Base-by-base conservation (phyloP, 106 monocot species). In the Dioscorea dumetorum region DNA sequence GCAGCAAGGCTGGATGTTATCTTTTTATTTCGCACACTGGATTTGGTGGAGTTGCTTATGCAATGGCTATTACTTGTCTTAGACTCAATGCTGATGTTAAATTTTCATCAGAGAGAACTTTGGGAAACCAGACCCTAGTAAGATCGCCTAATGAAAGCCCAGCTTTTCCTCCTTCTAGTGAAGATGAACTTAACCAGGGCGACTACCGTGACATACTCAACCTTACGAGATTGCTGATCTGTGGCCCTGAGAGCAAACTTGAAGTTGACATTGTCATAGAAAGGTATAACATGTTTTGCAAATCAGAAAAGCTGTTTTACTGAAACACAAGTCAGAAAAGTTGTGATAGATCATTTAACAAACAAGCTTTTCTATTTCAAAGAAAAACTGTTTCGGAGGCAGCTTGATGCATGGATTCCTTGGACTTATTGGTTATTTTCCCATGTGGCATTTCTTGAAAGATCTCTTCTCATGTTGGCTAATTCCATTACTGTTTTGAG, bases 11-110 rank as follows among this genome's bases (percentile, higher is more conserved):
- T 68, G 76, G 78, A 49, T 72, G 74, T 76, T 86, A 90, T 74
- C 84, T 99, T 50, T 99, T 85, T 76, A 67, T 99, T 72, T 99
- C 99, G 54, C 93, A 87, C 77, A 99, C 99, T 13, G 99, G 99
- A 75, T 68, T 79, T 67, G 92, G 93, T 9, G 99, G 90, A 50
- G 93, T 87, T 71, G 85, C 87, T 33, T 99, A 99, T 77, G 93
- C 99, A 58, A 93, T 99, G 99, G 87, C 88, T 34, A 93, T 99
- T 61, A 93, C 80, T 53, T 99, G 99, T 65, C 93, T 99, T 72
- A 74, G 74, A 61, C 77, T 99, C 48, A 76, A 78, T 68, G 80
- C 82, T 63, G 82, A 87, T 75, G 57, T 62, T 22, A 84, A 66
- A 20, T 73, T 84, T 51, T 32, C 48, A 20, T 57, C 79, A 48